phyloP scores from a whole-genome alignment of 2,329 filamentous ascomycete genomes.

The Colletotrichum nymphaeae region DNA sequence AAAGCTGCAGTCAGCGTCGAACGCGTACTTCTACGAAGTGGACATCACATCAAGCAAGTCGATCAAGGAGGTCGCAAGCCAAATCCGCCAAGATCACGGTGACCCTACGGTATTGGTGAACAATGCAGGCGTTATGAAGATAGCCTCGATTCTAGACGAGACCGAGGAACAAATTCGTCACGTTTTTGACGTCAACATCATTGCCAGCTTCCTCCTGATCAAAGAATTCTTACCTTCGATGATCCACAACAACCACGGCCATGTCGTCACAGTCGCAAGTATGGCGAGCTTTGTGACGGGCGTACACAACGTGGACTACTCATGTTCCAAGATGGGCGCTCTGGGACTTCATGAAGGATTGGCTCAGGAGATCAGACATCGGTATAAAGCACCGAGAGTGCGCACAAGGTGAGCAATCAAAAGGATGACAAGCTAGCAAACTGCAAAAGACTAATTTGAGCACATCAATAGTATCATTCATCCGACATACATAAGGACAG shows the following conservation, averaged over 20 bases:
- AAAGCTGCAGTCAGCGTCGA: neutral
- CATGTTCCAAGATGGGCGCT: conserved; percentile 61
- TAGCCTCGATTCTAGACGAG: conserved; percentile 51
- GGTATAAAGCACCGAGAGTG: conserved; percentile 50
- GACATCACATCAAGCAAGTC: conserved; percentile 17
- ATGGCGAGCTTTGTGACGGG: conserved; percentile 60
- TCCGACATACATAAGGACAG: conserved; percentile 16
- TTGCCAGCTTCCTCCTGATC: conserved; percentile 57
- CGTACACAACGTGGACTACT: conserved; percentile 62
- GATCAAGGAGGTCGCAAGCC: conserved; percentile 53
- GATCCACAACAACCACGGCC: conserved; percentile 59
- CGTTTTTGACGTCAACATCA: conserved; percentile 61
- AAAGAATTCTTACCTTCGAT: conserved; percentile 61
- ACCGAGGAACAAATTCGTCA: conserved; percentile 51
- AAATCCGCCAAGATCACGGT: conserved; percentile 52
- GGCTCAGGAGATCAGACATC: conserved; percentile 48
- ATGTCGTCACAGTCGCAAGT: conserved; percentile 64
- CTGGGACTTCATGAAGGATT: conserved; percentile 64
- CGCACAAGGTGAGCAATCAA: conserved; percentile 43
- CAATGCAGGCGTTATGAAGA: conserved; percentile 51
- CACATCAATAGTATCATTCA: conserved; percentile 2
- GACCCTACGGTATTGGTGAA: conserved; percentile 49
- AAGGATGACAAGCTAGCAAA: neutral
- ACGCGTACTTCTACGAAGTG: conserved; percentile 25
- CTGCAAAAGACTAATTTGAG: neutral